A percentile compares a stretch with the other conserved stretches of the same genome.
phyloP scores from a whole-genome alignment of 1,284 basidiomycete genomes.

The Trichosporon faecale region DNA sequence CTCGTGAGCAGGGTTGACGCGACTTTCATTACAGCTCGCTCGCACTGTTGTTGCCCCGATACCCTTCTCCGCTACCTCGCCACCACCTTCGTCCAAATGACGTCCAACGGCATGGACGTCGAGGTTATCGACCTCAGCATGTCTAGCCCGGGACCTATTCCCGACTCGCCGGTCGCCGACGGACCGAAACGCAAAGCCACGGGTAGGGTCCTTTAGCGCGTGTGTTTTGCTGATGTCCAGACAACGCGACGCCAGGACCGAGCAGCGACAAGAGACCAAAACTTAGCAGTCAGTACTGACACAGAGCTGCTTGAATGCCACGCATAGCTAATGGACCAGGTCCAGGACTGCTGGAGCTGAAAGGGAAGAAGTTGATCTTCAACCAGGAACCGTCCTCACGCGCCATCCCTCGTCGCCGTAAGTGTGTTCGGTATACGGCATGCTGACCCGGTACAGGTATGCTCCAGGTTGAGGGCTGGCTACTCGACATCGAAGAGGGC shows the following conservation, averaged over 20 bases:
- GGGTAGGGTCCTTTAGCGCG: background rate
- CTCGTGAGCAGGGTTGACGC: slow-evolving; percentile 11
- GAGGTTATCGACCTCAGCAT: slow-evolving; percentile 20
- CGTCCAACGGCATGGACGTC: background rate
- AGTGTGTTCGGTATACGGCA: slow-evolving; percentile 9
- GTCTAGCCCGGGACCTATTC: slow-evolving; percentile 16
- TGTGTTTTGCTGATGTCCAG: background rate
- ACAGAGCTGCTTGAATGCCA: no score
- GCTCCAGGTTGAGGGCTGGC: slow-evolving; percentile 35
- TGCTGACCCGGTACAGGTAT: slow-evolving; percentile 14
- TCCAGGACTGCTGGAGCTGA: slow-evolving; percentile 31
- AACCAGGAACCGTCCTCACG: slow-evolving; percentile 26
- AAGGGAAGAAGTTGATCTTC: slow-evolving; percentile 33
- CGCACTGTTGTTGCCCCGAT: background rate
- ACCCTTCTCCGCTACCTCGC: background rate
- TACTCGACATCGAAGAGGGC: slow-evolving; percentile 35
- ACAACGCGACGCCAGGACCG: background rate
- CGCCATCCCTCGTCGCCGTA: slow-evolving; percentile 31
- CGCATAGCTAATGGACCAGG: background rate
- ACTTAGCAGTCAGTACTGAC: background rate
- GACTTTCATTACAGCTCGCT: slow-evolving; percentile 7
- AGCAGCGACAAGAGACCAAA: slow-evolving; percentile 14
- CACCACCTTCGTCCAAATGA: background rate
- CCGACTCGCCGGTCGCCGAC: background rate
- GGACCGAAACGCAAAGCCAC: slow-evolving; percentile 18